Conservation (phyloP, 352 stramenopile species). For the Phytopythium delawarense region DNA sequence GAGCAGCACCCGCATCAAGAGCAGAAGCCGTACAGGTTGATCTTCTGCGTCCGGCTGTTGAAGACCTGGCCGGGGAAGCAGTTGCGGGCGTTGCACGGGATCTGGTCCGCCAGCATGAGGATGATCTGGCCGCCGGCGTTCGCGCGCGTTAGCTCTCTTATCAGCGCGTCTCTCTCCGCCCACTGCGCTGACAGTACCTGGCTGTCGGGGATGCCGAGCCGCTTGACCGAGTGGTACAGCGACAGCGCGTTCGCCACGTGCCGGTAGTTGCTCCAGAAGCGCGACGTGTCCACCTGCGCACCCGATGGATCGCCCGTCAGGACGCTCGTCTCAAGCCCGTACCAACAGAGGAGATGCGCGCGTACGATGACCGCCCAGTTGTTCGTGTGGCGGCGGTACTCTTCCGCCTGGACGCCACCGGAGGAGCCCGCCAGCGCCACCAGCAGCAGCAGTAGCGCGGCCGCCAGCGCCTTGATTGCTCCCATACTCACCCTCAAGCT, state of each 20-base stretch:
- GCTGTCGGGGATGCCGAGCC: constrained; percentile 91
- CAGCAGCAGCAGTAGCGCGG: constrained; percentile 27
- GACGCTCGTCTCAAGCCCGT: not conserved
- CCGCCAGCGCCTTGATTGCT: constrained; percentile 12
- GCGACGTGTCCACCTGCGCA: constrained; percentile 88
- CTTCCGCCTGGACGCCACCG: constrained; percentile 13
- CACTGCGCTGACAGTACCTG: constrained; percentile 40
- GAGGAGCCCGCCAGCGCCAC: not conserved
- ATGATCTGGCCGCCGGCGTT: constrained; percentile 70
- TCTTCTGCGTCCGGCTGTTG: constrained; percentile 87
- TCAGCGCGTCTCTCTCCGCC: not conserved
- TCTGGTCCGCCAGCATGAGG: constrained; percentile 96
- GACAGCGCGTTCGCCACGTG: constrained; percentile 94
- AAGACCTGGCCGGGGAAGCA: constrained; percentile 89
- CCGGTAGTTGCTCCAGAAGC: constrained; percentile 98
- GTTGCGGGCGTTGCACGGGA: constrained; percentile 91
- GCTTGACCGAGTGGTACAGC: constrained; percentile 93
- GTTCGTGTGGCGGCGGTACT: constrained; percentile 76
- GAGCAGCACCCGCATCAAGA: not conserved
- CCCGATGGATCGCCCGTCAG: not conserved
- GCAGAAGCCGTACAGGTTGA: constrained; percentile 55
- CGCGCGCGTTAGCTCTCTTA: not conserved
- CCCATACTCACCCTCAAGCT: constrained; percentile 1
- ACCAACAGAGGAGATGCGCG: not conserved
- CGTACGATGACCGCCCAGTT: constrained; percentile 85